Conservation (phyloP, 164 flowering plant species). For the Stephania cephalantha region DNA sequence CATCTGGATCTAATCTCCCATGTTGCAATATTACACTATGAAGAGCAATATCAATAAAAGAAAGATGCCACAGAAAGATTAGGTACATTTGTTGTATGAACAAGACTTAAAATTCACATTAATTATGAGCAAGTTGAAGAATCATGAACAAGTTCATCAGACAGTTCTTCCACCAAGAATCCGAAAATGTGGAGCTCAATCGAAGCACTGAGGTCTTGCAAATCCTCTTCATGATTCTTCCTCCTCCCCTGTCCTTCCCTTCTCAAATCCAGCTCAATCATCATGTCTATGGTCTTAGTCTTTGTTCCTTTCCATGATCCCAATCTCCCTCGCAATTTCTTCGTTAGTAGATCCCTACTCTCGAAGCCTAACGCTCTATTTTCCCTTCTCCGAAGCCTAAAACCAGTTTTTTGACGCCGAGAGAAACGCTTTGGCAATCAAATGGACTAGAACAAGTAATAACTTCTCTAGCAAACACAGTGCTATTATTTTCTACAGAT, state of each 20-base stretch:
- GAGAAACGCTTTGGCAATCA: slow-evolving; percentile 20
- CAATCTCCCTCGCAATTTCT: slow-evolving; percentile 44
- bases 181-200: slow-evolving; percentile 50
- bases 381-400: slow-evolving; percentile 50
- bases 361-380: slow-evolving; percentile 9
- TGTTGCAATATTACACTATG: no score
- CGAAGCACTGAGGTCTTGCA: slow-evolving; percentile 20
- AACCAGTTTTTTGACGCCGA: slow-evolving; percentile 44
- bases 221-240: slow-evolving; percentile 21
- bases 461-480: slow-evolving; percentile 20
- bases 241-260: slow-evolving; percentile 41
- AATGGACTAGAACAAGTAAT: slow-evolving; percentile 18
- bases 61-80: not conserved
- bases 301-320: slow-evolving; percentile 56
- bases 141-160: slow-evolving; percentile 35
- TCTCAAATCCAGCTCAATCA: slow-evolving; percentile 59
- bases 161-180: slow-evolving; percentile 49
- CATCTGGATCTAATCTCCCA: no score
- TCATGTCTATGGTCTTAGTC: slow-evolving; percentile 62
- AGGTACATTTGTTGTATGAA: slow-evolving; percentile 5
- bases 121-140: not conserved
- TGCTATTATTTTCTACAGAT: not conserved
- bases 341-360: slow-evolving; percentile 22
- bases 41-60: not conserved
- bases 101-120: not conserved